Evolutionary conservation across 2,329 filamentous ascomycete species (phyloP), one percentile per base, ranked within the genome.

Genomic region (Mycosphaerella arachidis): DNA sequence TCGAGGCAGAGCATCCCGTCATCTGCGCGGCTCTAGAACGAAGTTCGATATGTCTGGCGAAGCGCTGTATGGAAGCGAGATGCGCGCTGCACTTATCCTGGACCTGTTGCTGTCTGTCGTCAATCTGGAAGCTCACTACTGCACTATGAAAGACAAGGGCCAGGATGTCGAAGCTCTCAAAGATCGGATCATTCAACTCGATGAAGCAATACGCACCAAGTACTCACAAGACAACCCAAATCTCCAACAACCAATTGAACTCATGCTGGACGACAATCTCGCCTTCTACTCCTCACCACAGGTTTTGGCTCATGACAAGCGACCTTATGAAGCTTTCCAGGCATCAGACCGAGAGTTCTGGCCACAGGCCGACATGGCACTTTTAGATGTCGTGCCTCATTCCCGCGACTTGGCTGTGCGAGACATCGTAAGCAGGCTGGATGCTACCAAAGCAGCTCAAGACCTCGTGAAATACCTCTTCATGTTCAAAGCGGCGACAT

Each of bases 371-470:
- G 73, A 79, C 8, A 77, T 84, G 57, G 75, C 78, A 10, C 82
- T 93, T 3, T 71, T 92, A 16, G 89, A 92, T 71, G 77, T 91
- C 60, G 83, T 86, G 64, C 89, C 90, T 3, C 81, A 81, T 4
- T 31, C 56, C 4, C 61, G 65, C 6, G 65, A 66, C 18, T 66
- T 75, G 6, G 69, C 72, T 6, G 63, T 70, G 9, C 69, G 72
- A 0, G 60, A 76, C 12, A 56, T 71, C 6, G 65, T 63, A 6
- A 55, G 62, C 24, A 58, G 64, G 5, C 16, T 33, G 16, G 64
- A 72, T 48, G 68, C 61, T 29, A 59, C 64, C 31, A 65, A 68
- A 9, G 18, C 67, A 12, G 57, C 66, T n/a, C 61, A 64, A 1
- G 81, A 85, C 43, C 68, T 84, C n/a, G 76, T 87, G 51, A 67